These are phyloP conservation scores for Blastomyces silverae DNA, from an alignment of 2,329 filamentous ascomycete genomes.

Conservation along the genomic window DNA sequence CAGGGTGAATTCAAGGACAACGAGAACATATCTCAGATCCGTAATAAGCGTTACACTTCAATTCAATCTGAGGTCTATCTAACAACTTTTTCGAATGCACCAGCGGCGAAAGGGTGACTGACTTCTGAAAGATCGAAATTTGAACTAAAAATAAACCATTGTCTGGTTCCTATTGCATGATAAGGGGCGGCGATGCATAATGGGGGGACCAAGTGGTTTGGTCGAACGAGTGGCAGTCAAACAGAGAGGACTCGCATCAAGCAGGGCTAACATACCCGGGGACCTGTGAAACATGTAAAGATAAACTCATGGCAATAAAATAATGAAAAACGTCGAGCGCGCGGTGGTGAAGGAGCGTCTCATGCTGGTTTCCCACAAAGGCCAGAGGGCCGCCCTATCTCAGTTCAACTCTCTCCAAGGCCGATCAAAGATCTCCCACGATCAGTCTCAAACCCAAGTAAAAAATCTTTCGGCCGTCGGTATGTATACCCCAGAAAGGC, in stretches of 20 bases:
- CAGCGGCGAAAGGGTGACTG: too few species aligned
- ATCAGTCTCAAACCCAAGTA: conserved; percentile 32
- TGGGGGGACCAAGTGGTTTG: background rate
- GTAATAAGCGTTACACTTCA: background rate
- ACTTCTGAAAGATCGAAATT: background rate
- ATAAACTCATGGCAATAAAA: background rate
- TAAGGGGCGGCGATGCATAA: background rate
- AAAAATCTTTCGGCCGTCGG: conserved; percentile 43
- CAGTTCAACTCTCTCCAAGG: background rate
- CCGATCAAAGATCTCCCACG: conserved; percentile 28
- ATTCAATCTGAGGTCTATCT: background rate
- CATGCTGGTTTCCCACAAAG: background rate
- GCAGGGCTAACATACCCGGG: background rate
- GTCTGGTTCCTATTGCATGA: background rate
- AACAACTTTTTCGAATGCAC: background rate
- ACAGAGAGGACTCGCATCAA: background rate
- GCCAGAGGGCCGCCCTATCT: background rate
- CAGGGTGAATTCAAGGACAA: background rate
- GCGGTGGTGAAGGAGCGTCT: background rate
- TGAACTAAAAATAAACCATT: conserved; percentile 18
- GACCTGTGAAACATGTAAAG: background rate
- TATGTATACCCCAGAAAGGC: conserved; percentile 92
- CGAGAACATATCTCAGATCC: background rate
- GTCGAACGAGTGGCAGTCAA: conserved; percentile 1
- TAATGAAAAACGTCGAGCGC: background rate